Percentiles rank a stretch among this genome's conserved stretches.
phyloP scores from a whole-genome alignment of 148 eudicot species.

The Salicornia ramosissima region DNA sequence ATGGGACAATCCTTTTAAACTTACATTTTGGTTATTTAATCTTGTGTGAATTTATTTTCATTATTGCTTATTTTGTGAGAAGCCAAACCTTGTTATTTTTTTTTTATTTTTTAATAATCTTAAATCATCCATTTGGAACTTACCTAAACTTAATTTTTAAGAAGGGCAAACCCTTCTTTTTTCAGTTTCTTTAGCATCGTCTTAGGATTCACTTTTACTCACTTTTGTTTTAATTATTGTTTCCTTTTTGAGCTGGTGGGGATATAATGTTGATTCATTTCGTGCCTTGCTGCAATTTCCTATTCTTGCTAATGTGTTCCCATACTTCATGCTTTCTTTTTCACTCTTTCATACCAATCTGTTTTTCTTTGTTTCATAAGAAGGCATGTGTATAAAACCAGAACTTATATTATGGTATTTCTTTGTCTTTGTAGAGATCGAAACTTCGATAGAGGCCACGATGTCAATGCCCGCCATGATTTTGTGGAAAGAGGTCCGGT shows the following conservation, averaged over 20 bases:
- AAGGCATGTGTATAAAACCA: not conserved
- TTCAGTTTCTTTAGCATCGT: too few relatives aligned
- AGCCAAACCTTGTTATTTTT: too few relatives aligned
- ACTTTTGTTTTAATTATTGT: not conserved
- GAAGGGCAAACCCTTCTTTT: too few relatives aligned
- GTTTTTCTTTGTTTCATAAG: not conserved
- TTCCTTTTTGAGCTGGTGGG: not conserved
- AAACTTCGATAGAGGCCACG: constrained; percentile 27
- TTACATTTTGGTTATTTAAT: too few relatives aligned
- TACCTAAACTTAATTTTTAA: too few relatives aligned
- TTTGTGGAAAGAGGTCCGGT: constrained; percentile 29
- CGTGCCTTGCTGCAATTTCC: not conserved
- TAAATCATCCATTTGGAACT: too few relatives aligned
- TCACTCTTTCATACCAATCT: not conserved
- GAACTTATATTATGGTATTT: not conserved
- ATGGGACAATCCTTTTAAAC: too few relatives aligned
- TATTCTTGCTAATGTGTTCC: not conserved
- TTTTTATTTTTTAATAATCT: too few relatives aligned
- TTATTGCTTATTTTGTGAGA: not conserved
- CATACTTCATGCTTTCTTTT: not conserved
- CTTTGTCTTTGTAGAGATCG: constrained; percentile 36
- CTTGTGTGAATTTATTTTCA: not conserved
- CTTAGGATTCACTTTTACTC: not conserved
- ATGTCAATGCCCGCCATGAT: constrained; percentile 19
- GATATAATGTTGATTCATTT: not conserved